Evolutionary conservation across 2,329 filamentous ascomycete species (phyloP).

Genomic region (Epichloe sylvatica): DNA sequence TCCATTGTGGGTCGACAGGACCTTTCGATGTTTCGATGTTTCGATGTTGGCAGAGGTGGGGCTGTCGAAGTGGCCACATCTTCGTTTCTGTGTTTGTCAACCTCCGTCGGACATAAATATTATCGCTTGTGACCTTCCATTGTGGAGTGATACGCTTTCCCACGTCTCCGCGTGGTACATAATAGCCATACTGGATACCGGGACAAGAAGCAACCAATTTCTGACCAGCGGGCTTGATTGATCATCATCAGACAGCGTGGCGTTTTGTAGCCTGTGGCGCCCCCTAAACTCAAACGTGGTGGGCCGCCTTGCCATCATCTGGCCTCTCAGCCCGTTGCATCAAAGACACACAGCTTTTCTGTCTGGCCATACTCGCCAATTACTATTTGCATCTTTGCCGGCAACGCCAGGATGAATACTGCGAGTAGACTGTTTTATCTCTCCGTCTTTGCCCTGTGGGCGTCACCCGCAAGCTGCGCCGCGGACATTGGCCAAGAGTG

Average conservation of each 20-base stretch:
- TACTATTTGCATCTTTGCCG: neutral
- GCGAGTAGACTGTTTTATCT: conserved; percentile 42
- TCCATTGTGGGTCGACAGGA: too few relatives aligned
- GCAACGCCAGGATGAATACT: conserved; percentile 31
- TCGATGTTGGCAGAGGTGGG: neutral
- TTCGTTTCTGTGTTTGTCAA: neutral
- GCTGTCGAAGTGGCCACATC: neutral
- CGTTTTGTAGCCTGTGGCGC: conserved; percentile 8
- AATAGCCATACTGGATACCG: too few relatives aligned
- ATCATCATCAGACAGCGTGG: conserved; percentile 12
- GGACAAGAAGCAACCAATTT: neutral
- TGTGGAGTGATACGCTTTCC: neutral
- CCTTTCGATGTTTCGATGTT: neutral
- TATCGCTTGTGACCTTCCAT: neutral
- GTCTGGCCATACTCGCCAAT: neutral
- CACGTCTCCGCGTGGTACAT: too few relatives aligned
- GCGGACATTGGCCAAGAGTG: conserved; percentile 32
- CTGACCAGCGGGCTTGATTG: neutral
- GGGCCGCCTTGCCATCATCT: neutral
- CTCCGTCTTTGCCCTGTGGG: conserved; percentile 42
- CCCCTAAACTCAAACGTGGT: neutral
- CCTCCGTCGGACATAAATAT: neutral
- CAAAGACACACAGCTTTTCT: too few relatives aligned
- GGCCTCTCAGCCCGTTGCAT: neutral
- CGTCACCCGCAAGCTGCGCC: conserved; percentile 31